Conservation (phyloP, 2,329 filamentous ascomycete species). For the Anisogramma anomala region DNA sequence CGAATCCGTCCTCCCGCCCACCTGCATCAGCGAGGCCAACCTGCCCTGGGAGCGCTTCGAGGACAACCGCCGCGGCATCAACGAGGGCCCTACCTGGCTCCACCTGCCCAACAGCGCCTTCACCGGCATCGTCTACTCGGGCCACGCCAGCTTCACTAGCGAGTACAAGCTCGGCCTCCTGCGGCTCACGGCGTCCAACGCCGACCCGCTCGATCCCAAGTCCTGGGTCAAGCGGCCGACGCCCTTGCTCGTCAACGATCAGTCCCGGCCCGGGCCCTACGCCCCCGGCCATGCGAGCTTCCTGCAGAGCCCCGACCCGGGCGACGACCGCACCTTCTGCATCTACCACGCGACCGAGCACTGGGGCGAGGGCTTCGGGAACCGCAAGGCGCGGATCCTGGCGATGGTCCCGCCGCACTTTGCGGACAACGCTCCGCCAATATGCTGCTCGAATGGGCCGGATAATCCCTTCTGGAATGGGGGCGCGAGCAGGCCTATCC, state of each 20-base stretch:
- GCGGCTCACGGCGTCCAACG: constrained; percentile 10
- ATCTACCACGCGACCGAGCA: constrained; percentile 15
- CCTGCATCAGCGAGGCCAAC: constrained; percentile 14
- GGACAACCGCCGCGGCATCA: constrained; percentile 15
- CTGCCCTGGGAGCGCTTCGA: constrained; percentile 16
- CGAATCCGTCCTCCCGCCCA: constrained; percentile 9
- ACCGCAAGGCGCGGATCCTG: constrained; percentile 15
- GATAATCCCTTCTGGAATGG: constrained; percentile 1
- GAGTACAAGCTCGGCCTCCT: constrained; percentile 16
- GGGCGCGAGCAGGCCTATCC: neutral
- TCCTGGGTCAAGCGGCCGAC: constrained; percentile 11
- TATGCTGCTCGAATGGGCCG: constrained; percentile 13
- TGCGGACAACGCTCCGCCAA: constrained; percentile 6
- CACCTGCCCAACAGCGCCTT: constrained; percentile 14
- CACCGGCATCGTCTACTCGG: constrained; percentile 16
- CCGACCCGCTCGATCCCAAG: constrained; percentile 13
- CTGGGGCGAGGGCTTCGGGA: constrained; percentile 16
- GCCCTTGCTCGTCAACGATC: constrained; percentile 10
- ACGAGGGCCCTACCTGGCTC: constrained; percentile 17
- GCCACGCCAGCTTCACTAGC: constrained; percentile 17
- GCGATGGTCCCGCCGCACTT: constrained; percentile 13
- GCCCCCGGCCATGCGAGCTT: constrained; percentile 17
- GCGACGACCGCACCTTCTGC: constrained; percentile 15
- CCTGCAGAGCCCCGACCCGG: constrained; percentile 12
- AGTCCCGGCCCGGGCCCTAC: constrained; percentile 11